These are phyloP conservation scores for Pseudocercospora musae DNA, from an alignment of 2,329 filamentous ascomycete species.

Conservation along the genomic window DNA sequence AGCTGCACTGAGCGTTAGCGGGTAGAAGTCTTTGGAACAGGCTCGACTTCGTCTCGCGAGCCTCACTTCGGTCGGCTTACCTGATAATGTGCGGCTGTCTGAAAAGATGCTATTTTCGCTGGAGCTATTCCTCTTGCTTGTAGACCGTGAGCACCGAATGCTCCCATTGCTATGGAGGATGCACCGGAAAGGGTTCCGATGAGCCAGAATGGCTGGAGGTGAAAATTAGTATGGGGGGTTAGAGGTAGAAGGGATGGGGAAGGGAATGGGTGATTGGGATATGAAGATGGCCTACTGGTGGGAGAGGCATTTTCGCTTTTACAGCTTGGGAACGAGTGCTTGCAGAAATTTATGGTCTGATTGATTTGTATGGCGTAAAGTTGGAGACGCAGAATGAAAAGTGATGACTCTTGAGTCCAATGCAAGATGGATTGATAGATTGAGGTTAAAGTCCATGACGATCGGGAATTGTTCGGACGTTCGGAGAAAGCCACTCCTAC, in stretches of 20 bases:
- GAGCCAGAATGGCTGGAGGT: slow-evolving; percentile 52
- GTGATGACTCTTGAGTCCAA: too few relatives aligned
- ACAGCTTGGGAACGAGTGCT: too few relatives aligned
- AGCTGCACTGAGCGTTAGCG: slow-evolving; percentile 45
- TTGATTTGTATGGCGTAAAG: too few relatives aligned
- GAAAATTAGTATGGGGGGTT: too few relatives aligned
- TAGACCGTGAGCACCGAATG: slow-evolving; percentile 66
- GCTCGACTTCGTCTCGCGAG: not conserved
- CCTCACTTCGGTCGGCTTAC: too few relatives aligned
- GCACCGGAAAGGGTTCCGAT: slow-evolving; percentile 63
- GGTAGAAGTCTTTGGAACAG: too few relatives aligned
- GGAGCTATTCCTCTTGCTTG: slow-evolving; percentile 61
- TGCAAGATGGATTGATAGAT: not conserved
- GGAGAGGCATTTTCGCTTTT: not conserved
- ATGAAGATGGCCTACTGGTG: not conserved
- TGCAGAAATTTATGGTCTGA: too few relatives aligned
- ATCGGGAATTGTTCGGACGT: not conserved
- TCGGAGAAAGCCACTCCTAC: not conserved
- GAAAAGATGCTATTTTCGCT: slow-evolving; percentile 57
- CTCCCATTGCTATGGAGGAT: slow-evolving; percentile 58
- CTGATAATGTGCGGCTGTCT: slow-evolving; percentile 66
- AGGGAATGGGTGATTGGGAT: too few relatives aligned
- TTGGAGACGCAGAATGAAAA: too few relatives aligned
- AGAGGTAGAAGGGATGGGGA: too few relatives aligned
- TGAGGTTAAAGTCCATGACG: not conserved